Evolutionary conservation across 495 filamentous ascomycete genomes (phyloP).

Genomic region (Acidomyces sp.): DNA sequence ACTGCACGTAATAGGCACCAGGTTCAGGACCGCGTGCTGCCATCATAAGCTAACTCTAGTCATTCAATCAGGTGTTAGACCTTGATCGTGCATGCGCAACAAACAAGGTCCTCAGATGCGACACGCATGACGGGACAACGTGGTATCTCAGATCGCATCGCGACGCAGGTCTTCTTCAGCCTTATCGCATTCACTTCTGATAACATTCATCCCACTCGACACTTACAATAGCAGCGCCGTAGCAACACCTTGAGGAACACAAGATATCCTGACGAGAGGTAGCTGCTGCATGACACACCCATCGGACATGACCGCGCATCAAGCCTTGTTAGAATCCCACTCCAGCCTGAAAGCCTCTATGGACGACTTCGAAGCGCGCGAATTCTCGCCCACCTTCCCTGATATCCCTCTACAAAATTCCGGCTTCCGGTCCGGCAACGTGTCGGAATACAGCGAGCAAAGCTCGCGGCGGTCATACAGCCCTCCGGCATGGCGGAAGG

Average conservation of each 20-base stretch:
- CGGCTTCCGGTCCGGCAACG: conserved; percentile 44
- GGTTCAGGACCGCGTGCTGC: conserved; percentile 6
- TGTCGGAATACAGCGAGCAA: conserved; percentile 26
- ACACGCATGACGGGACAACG: conserved; percentile 8
- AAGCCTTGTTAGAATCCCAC: conserved; percentile 29
- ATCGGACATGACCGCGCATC: conserved; percentile 12
- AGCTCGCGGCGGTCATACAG: conserved; percentile 28
- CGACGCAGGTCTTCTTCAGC: not conserved
- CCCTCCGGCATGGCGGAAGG: conserved; percentile 43
- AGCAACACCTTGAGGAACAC: not conserved
- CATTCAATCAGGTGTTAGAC: conserved; percentile 5
- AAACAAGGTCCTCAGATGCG: not conserved
- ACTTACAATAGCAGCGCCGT: not conserved
- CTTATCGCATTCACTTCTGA: too few species aligned
- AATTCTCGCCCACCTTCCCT: conserved; percentile 35
- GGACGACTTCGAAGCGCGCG: conserved; percentile 56
- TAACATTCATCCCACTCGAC: not conserved
- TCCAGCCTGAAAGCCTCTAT: conserved; percentile 59
- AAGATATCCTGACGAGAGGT: not conserved
- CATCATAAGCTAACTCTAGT: conserved; percentile 1
- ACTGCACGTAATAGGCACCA: conserved; percentile 9
- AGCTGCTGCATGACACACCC: not conserved
- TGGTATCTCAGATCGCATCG: not conserved
- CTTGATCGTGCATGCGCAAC: not conserved
- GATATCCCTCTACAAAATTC: conserved; percentile 61